phyloP scores from a whole-genome alignment of 139 green algal species.

The Gonium pectorale region DNA sequence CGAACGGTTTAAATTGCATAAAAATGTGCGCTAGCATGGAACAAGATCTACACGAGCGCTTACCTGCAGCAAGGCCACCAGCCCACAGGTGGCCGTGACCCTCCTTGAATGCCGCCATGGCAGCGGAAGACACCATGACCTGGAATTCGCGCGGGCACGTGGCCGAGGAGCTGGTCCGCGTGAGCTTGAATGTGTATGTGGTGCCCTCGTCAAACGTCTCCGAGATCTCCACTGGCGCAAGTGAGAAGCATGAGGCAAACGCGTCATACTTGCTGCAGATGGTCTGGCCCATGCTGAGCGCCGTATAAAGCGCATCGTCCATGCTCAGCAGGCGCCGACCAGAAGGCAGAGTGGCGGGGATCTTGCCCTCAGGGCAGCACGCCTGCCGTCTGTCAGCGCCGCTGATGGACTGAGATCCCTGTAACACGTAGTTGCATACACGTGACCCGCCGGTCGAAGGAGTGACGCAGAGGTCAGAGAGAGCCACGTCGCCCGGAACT shows the following conservation, averaged over 20 bases:
- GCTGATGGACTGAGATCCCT: background rate
- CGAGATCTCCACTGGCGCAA: conserved; percentile 14
- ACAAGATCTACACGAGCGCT: no score
- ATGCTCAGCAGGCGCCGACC: background rate
- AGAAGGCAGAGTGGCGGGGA: conserved; percentile 4
- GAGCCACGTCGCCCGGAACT: background rate
- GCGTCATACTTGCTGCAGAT: conserved; percentile 15
- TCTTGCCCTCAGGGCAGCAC: conserved; percentile 42
- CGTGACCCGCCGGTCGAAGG: conserved; percentile 2
- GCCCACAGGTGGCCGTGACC: conserved; percentile 35
- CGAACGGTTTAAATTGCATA: no score
- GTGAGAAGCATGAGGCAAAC: background rate
- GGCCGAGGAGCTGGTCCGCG: conserved; percentile 1
- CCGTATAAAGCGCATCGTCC: background rate
- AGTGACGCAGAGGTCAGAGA: conserved; percentile 41
- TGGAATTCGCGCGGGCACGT: conserved; percentile 40
- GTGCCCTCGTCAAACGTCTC: conserved; percentile 41
- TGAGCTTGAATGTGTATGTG: conserved; percentile 36
- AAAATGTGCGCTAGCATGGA: no score
- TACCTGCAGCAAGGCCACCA: background rate
- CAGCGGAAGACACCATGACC: conserved; percentile 5
- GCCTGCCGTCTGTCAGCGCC: background rate
- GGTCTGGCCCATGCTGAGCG: background rate
- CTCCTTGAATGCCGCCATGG: conserved; percentile 28
- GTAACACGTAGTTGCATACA: conserved; percentile 35